Evolutionary conservation across 306 rosid genomes (phyloP).

Genomic region (Gastrolobium villosum): DNA sequence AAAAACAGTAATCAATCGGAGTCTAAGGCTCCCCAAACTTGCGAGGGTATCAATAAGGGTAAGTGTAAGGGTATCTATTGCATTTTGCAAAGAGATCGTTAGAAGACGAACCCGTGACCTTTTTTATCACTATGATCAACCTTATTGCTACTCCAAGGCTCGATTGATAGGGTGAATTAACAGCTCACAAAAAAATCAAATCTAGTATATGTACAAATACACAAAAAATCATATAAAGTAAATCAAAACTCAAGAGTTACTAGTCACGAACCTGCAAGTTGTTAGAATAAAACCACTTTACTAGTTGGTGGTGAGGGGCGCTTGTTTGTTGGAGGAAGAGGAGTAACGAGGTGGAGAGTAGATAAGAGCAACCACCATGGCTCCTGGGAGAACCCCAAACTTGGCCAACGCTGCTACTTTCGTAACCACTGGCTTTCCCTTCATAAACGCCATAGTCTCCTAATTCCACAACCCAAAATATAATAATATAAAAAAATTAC

Average conservation of each 20-base stretch:
- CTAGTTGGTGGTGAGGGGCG: conserved; percentile 43
- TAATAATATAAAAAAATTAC: not conserved
- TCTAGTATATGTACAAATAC: not conserved
- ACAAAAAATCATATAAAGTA: not conserved
- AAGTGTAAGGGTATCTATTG: no score
- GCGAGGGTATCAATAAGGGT: no score
- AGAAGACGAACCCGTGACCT: no score
- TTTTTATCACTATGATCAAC: no score
- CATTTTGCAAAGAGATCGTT: no score
- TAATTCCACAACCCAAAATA: not conserved
- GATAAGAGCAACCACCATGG: conserved; percentile 52
- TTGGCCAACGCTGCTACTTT: conserved; percentile 52
- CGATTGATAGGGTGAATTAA: not conserved
- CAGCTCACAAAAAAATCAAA: not conserved
- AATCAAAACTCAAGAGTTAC: not conserved
- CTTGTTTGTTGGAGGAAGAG: conserved; percentile 26
- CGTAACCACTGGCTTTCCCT: conserved; percentile 48
- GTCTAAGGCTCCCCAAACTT: no score
- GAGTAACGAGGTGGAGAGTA: conserved; percentile 54
- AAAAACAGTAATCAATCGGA: no score
- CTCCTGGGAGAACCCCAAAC: conserved; percentile 51
- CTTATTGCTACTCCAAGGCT: not conserved
- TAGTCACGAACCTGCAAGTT: not conserved
- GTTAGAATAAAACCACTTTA: not conserved
- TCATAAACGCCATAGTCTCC: conserved; percentile 49